Evolutionary conservation across 176 grass and related monocot species (phyloP).

Genomic region (Zoysia japonica): DNA sequence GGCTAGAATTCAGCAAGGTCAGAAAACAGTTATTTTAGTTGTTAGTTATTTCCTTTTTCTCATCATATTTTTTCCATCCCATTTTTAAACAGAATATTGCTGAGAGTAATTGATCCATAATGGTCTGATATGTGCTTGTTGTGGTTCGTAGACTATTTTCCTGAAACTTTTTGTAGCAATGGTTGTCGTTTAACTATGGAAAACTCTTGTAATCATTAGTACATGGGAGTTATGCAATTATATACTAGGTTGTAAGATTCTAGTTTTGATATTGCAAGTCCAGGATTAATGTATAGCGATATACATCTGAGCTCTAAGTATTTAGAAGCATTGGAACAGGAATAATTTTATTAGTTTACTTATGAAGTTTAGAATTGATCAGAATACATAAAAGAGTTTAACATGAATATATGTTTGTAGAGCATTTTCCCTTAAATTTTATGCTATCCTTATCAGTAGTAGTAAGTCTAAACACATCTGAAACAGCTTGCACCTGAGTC

Average conservation of each 20-base stretch:
- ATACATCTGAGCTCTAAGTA: no score
- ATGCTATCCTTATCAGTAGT: background rate
- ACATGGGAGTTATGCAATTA: background rate
- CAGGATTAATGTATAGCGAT: no score
- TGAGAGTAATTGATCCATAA: background rate
- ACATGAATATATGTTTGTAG: background rate
- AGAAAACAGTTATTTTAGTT: background rate
- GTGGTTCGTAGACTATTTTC: background rate
- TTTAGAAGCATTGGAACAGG: background rate
- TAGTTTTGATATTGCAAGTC: background rate
- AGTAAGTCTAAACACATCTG: background rate
- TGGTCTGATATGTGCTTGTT: background rate
- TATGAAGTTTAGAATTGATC: background rate
- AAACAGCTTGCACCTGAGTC: background rate
- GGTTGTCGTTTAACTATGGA: background rate
- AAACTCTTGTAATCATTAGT: background rate
- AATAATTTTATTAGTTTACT: background rate
- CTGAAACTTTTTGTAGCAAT: background rate
- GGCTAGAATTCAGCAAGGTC: slow-evolving; percentile 4
- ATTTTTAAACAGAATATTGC: background rate
- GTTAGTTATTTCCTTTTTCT: background rate
- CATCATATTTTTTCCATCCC: background rate
- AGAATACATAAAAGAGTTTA: background rate
- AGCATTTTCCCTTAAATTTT: background rate
- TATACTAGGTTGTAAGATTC: background rate